phyloP scores from a whole-genome alignment of 306 rosid species.

The Inga laurina region DNA sequence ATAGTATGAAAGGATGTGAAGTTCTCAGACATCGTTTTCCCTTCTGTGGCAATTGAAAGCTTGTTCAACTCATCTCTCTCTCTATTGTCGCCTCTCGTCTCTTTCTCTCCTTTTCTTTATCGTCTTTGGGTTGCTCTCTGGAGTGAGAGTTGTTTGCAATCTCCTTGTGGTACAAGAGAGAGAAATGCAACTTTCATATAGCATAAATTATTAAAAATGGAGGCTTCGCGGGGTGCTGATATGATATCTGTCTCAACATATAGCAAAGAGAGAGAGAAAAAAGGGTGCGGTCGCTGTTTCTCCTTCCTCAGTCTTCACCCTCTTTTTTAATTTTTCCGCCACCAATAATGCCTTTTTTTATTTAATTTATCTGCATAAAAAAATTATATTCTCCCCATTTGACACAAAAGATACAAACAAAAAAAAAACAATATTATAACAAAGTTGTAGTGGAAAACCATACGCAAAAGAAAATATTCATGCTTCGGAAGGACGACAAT shows the following conservation, averaged over 20 bases:
- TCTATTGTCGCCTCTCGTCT: constrained; percentile 59
- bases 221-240: constrained; percentile 43
- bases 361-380: not conserved
- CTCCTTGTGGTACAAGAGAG: constrained; percentile 58
- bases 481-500: constrained; percentile 32
- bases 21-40: constrained; percentile 82
- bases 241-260: constrained; percentile 58
- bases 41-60: constrained; percentile 64
- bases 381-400: constrained; percentile 18
- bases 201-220: constrained; percentile 41
- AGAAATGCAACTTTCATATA: constrained; percentile 25
- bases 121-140: constrained; percentile 38
- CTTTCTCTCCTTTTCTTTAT: constrained; percentile 61
- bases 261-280: constrained; percentile 26
- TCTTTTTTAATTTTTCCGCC: constrained; percentile 42
- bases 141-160: constrained; percentile 54
- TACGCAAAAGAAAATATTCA: constrained; percentile 31
- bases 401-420: not conserved
- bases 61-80: constrained; percentile 42
- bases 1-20: constrained; percentile 72
- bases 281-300: constrained; percentile 66
- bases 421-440: not conserved
- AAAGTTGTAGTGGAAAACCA: constrained; percentile 13
- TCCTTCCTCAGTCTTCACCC: constrained; percentile 40
- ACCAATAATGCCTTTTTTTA: constrained; percentile 48